Percentiles rank a stretch among this genome's conserved stretches.
Conservation (phyloP, 2,329 filamentous ascomycete species). For the Aureobasidium pullulans region DNA sequence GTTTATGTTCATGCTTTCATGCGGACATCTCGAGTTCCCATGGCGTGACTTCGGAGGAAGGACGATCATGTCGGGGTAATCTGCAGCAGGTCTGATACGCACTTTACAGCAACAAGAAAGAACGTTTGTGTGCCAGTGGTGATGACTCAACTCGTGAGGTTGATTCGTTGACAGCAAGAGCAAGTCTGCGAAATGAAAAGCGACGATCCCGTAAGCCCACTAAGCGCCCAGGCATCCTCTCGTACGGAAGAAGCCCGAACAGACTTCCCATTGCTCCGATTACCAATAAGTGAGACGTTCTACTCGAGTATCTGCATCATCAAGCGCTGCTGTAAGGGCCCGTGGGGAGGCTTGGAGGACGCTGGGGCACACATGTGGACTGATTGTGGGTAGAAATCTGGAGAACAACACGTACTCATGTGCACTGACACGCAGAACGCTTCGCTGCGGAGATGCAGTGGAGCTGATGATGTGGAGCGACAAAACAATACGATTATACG, state of each 20-base stretch:
- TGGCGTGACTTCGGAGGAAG: conserved; percentile 10
- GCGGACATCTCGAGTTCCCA: neutral
- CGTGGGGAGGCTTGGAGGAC: neutral
- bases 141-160: neutral
- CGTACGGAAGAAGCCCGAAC: neutral
- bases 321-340: conserved; percentile 1
- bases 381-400: conserved; percentile 8
- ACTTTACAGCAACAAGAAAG: neutral
- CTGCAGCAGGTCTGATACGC: neutral
- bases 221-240: neutral
- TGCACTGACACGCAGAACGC: neutral
- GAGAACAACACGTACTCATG: conserved; percentile 4
- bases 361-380: conserved; percentile 9
- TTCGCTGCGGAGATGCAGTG: neutral
- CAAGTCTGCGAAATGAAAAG: neutral
- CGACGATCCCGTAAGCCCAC: conserved; percentile 8
- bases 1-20: neutral
- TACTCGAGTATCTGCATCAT: neutral
- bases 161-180: neutral
- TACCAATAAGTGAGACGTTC: neutral
- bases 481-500: neutral
- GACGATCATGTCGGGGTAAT: conserved; percentile 10
- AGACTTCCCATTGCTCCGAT: neutral
- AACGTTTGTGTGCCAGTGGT: neutral
- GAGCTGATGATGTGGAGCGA: neutral